phyloP scores from a whole-genome alignment of 768 basidiomycete genomes.

The Gloeostereum incarnatum region DNA sequence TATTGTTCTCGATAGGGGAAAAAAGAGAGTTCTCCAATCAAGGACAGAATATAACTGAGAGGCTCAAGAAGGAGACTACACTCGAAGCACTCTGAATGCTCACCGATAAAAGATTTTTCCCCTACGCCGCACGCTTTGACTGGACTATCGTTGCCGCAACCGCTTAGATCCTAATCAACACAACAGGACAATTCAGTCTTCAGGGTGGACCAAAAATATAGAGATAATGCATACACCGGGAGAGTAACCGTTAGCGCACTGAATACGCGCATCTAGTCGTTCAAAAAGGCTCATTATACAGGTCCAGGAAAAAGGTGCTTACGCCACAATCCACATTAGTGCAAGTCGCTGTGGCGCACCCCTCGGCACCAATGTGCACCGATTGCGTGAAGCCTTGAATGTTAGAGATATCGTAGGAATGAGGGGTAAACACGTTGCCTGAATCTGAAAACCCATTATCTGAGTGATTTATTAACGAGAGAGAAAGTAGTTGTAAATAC shows the following conservation, averaged over 20 bases:
- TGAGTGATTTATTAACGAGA: not conserved
- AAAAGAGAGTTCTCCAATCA: conserved; percentile 6
- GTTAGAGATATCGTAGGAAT: conserved; percentile 35
- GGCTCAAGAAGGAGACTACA: not conserved
- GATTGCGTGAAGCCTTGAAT: conserved; percentile 33
- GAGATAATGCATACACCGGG: conserved; percentile 2
- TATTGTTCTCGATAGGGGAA: not conserved
- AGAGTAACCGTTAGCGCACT: conserved; percentile 5
- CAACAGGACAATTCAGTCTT: not conserved
- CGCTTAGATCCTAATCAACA: conserved; percentile 19
- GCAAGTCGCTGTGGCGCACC: conserved; percentile 29
- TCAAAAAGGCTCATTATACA: not conserved
- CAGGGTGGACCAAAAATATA: not conserved
- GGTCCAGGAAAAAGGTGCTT: conserved; percentile 1
- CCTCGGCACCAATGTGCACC: conserved; percentile 22
- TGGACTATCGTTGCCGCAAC: conserved; percentile 27
- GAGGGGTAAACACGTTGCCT: conserved; percentile 10
- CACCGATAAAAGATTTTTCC: conserved; percentile 19
- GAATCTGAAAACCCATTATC: conserved; percentile 5
- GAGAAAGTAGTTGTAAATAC: conserved; percentile 13
- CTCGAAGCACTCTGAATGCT: not conserved
- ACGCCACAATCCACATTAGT: conserved; percentile 25
- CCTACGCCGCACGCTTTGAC: conserved; percentile 26
- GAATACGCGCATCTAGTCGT: not conserved
- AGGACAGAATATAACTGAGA: conserved; percentile 20